phyloP scores from a whole-genome alignment of 768 basidiomycete species.

The Termitomyces sp. region DNA sequence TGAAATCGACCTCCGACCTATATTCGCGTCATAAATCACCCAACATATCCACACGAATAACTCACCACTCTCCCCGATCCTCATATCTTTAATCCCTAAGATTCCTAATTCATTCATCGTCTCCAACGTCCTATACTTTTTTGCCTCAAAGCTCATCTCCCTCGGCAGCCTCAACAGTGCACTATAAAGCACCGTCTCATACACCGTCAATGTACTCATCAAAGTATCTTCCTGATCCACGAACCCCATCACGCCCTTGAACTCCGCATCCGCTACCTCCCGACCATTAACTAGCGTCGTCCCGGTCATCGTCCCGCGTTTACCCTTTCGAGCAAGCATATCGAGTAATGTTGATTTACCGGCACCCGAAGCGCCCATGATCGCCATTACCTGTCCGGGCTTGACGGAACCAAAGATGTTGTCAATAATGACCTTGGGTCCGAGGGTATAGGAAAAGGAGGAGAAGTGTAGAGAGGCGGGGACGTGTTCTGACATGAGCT shows the following conservation, averaged over 20 bases:
- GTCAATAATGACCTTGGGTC: slow-evolving; percentile 65
- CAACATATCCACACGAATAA: neutral
- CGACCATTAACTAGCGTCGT: slow-evolving; percentile 83
- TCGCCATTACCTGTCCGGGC: slow-evolving; percentile 88
- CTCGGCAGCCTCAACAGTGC: slow-evolving; percentile 85
- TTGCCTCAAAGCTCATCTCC: slow-evolving; percentile 95
- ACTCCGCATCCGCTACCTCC: slow-evolving; percentile 64
- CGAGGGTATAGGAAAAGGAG: slow-evolving; percentile 72
- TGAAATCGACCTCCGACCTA: slow-evolving; percentile 85
- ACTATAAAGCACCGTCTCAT: slow-evolving; percentile 94
- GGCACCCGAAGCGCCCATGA: slow-evolving; percentile 96
- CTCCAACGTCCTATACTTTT: slow-evolving; percentile 89
- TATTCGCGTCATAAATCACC: neutral
- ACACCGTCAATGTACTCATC: slow-evolving; percentile 96
- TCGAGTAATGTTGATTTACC: slow-evolving; percentile 97
- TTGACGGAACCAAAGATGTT: slow-evolving; percentile 77
- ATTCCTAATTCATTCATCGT: slow-evolving; percentile 97
- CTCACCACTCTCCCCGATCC: slow-evolving; percentile 85
- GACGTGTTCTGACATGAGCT: slow-evolving; percentile 90
- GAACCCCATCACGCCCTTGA: slow-evolving; percentile 85
- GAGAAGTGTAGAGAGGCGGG: slow-evolving; percentile 93
- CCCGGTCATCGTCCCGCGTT: slow-evolving; percentile 73
- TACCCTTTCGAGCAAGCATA: slow-evolving; percentile 87
- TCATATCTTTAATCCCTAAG: slow-evolving; percentile 78
- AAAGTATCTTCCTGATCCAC: slow-evolving; percentile 99